Base-by-base conservation (phyloP, 306 rosid species). In the Luffa aegyptiaca region DNA sequence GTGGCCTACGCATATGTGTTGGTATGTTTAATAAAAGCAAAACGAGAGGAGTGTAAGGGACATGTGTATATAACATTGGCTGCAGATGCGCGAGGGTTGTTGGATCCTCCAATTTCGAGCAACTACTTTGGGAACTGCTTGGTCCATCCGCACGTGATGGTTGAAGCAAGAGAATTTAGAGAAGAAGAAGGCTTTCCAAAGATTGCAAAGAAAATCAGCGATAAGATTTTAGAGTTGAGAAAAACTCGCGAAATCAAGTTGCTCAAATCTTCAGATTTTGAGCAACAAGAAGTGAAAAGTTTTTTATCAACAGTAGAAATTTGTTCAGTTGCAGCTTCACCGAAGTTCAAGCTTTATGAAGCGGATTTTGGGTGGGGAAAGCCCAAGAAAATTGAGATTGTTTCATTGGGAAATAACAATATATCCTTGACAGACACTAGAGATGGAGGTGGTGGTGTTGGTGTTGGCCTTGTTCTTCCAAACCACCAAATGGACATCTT, bases 81-180 rank as follows among this genome's bases (percentile, higher is more conserved):
- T 17, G 37, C 81, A 6, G 89, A 88, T 49, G 79, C 52, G 51
- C 78, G 91, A 64, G 4, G 87, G 5, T 56, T 83, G 65, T 72
- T 79, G 10, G 31, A 18, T 0, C 83, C 81, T 36, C 84, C 85
- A 2, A 13, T 83, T 42, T 57, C 55, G 2, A 44, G 11, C 4
- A 84, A 76, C 1, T 90, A 88, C 77, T 84, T 88, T 42, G 92
- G 92, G 0, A 88, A 88, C 31, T 88, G 92, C n/a, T 16, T 80
- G 4, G 6, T 33, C 1, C 20, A 26, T 56, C 21, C 8, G 8
- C 1, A 0, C 3, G 1, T 0, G 8, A 0, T 39, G 11, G 2
- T n/a, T 6, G 8, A 62, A 0, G 0, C 26, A 66, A 86, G 39
- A 2, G 33, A 7, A 2, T 14, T 83, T 0, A 8, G 70, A 9